phyloP scores from a whole-genome alignment of 345 rosid species.

The Mangifera indica region DNA sequence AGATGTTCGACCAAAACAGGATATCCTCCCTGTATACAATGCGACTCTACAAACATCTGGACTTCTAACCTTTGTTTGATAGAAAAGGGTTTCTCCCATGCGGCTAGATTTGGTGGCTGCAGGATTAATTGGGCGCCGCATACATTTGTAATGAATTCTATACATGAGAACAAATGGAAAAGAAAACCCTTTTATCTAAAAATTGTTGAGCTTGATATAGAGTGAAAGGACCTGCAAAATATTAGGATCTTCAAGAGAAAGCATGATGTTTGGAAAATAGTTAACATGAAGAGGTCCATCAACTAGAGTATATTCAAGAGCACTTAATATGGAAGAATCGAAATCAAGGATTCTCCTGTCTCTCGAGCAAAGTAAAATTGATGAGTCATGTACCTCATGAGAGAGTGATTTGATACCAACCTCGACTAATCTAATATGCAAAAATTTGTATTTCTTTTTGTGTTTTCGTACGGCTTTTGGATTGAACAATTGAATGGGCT shows the following conservation, averaged over 20 bases:
- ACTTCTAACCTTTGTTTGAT: not conserved
- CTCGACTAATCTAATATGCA: not conserved
- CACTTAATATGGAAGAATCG: not conserved
- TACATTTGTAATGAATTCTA: slow-evolving; percentile 4
- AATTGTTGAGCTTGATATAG: not conserved
- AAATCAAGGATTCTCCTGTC: not conserved
- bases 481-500: slow-evolving; percentile 1
- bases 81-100: not conserved
- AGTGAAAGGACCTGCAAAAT: not conserved
- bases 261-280: not conserved
- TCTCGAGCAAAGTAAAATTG: slow-evolving; percentile 2
- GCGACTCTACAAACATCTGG: not conserved
- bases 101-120: not conserved
- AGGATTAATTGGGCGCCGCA: not conserved
- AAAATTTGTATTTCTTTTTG: not conserved
- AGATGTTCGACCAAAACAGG: too few species aligned
- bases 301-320: not conserved
- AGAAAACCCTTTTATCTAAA: not conserved
- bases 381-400: not conserved
- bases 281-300: not conserved
- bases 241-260: slow-evolving; percentile 1
- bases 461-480: not conserved
- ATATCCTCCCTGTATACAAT: too few species aligned
- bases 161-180: not conserved
- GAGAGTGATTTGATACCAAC: not conserved